Conservation (phyloP, 495 filamentous ascomycete genomes). For the Trichoderma asperelloides region DNA sequence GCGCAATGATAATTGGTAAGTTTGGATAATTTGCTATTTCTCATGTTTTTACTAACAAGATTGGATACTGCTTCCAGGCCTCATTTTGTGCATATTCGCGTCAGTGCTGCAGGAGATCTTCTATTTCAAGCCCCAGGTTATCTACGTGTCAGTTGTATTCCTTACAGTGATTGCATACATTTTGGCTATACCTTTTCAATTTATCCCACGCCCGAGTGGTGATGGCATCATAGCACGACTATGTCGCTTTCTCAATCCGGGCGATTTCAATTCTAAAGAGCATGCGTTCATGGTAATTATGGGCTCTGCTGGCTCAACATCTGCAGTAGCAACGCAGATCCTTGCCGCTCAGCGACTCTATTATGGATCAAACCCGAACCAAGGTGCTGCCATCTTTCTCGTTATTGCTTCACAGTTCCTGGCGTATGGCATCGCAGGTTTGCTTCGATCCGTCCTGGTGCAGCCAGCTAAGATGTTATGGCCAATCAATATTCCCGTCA, state of each 20-base stretch:
- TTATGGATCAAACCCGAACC: constrained; percentile 30
- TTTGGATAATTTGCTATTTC: background rate
- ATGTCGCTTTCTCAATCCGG: constrained; percentile 29
- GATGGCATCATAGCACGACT: constrained; percentile 10
- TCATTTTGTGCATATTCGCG: constrained; percentile 27
- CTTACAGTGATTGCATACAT: constrained; percentile 32
- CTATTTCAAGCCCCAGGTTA: constrained; percentile 39
- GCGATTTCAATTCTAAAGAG: constrained; percentile 35
- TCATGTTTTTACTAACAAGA: background rate
- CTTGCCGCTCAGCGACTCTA: constrained; percentile 37
- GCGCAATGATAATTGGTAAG: constrained; percentile 25
- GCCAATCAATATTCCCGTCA: constrained; percentile 31
- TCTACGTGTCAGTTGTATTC: constrained; percentile 34
- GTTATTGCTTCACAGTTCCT: constrained; percentile 38
- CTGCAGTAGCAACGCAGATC: constrained; percentile 24
- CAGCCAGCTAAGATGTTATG: constrained; percentile 45
- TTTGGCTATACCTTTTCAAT: constrained; percentile 26
- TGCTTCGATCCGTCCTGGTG: constrained; percentile 44
- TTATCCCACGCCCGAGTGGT: constrained; percentile 26
- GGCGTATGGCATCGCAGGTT: constrained; percentile 45
- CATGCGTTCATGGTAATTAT: constrained; percentile 36
- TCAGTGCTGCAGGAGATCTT: constrained; percentile 26
- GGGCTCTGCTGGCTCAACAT: constrained; percentile 30
- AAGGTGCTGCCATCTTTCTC: constrained; percentile 29
- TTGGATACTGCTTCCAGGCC: constrained; percentile 12